phyloP scores from a whole-genome alignment of 2,329 filamentous ascomycete species.

The Hypoxylon sp. region DNA sequence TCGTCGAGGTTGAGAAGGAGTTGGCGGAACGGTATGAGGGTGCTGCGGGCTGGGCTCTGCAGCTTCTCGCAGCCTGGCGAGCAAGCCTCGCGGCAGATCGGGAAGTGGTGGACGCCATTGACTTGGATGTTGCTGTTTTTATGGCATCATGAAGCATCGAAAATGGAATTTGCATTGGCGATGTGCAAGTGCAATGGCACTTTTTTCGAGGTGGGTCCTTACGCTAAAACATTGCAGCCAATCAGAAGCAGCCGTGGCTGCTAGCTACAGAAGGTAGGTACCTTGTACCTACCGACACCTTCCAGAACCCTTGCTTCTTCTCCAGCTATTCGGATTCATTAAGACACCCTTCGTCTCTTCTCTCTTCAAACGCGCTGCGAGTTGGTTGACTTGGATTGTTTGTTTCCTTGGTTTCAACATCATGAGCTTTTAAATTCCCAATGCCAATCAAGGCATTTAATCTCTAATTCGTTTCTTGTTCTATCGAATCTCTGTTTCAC shows the following conservation, averaged over 20 bases:
- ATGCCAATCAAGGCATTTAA: slow-evolving; percentile 26
- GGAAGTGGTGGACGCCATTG: slow-evolving; percentile 57
- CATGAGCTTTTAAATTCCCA: slow-evolving; percentile 17
- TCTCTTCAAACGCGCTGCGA: slow-evolving; percentile 32
- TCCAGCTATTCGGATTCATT: slow-evolving; percentile 16
- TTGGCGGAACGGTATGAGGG: slow-evolving; percentile 34
- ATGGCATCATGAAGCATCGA: slow-evolving; percentile 28
- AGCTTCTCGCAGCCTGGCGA: slow-evolving; percentile 54
- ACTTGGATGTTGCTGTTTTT: slow-evolving; percentile 28
- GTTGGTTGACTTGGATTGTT: background rate
- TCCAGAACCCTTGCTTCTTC: background rate
- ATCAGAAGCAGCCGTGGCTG: slow-evolving; percentile 23
- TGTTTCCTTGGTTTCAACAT: background rate
- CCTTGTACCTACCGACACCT: background rate
- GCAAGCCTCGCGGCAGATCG: slow-evolving; percentile 54
- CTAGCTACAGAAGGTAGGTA: slow-evolving; percentile 2
- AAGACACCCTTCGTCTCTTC: slow-evolving; percentile 25
- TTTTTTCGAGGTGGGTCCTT: slow-evolving; percentile 37
- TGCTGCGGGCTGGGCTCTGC: slow-evolving; percentile 44
- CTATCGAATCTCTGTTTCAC: background rate
- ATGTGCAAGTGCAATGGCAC: slow-evolving; percentile 25
- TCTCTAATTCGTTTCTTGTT: slow-evolving; percentile 1
- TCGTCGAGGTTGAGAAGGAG: slow-evolving; percentile 49
- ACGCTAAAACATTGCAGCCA: slow-evolving; percentile 28
- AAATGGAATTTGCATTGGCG: slow-evolving; percentile 20